These are phyloP conservation scores for Malania oleifera DNA, from an alignment of 164 flowering plant genomes.

Conservation along the genomic window DNA sequence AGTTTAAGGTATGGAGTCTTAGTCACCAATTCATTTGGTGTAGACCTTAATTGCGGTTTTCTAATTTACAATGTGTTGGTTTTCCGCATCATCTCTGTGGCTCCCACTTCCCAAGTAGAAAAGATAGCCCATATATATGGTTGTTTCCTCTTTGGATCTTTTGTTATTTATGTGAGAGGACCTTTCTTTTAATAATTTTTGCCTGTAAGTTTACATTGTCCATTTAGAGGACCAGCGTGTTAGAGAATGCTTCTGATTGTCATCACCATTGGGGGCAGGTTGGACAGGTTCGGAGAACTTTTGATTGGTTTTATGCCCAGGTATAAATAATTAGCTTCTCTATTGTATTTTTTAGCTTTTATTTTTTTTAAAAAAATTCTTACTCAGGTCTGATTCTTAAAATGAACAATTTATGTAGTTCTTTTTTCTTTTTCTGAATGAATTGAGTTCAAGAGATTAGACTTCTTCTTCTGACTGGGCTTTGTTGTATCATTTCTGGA, in stretches of 20 bases:
- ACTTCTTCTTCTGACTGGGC: too few relatives aligned
- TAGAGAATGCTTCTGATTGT: not conserved
- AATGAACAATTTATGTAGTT: not conserved
- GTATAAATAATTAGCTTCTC: not conserved
- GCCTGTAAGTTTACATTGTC: not conserved
- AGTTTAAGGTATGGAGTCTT: too few relatives aligned
- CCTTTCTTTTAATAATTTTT: not conserved
- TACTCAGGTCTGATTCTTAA: not conserved
- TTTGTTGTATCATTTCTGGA: too few relatives aligned
- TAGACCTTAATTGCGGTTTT: too few relatives aligned
- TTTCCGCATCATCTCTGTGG: too few relatives aligned
- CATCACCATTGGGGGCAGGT: conserved; percentile 39
- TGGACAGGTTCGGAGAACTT: conserved; percentile 54
- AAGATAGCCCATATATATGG: too few relatives aligned
- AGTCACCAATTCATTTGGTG: too few relatives aligned
- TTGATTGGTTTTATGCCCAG: conserved; percentile 46
- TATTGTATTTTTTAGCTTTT: not conserved
- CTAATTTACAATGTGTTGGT: too few relatives aligned
- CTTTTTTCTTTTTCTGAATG: not conserved
- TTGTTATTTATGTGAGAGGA: too few relatives aligned
- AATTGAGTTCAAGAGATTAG: not conserved
- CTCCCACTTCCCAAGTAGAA: too few relatives aligned
- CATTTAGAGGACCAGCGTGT: conserved; percentile 1
- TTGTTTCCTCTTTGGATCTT: too few relatives aligned
- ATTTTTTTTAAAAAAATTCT: not conserved